Evolutionary conservation across 2,329 filamentous ascomycete genomes (phyloP), one percentile per base, ranked within the genome.

Genomic region (Monosporascus ibericus): DNA sequence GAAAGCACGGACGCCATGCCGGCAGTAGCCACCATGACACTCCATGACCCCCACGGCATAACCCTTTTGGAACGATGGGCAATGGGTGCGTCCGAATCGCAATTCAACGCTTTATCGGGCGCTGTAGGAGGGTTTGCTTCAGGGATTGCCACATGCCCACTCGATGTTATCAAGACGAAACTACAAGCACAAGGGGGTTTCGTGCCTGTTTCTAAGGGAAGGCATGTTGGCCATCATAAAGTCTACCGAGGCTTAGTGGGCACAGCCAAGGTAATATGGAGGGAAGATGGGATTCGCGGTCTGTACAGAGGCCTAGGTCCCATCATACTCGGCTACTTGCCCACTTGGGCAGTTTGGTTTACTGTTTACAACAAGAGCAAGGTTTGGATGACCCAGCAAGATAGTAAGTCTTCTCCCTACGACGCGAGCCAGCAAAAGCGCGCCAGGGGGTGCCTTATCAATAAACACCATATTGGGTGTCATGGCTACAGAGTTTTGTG

Each of bases 151-250:
- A 97, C 92, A 50, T 99, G 94, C 69, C 94, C 94, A 42, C 85
- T 99, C 61, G 94, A 99, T 76, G 94, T 99, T 57, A 97, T 99
- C 72, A 99, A 99, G 76, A 99, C 94, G 44, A 97, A 96, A 72
- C 74, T 99, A 55, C 94, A 99, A 70, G 92, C 92, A 17, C 94
- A 97, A 69, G 92, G 92, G 58, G 89, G 90, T 20, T 95, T 95
- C 70, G 61, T 70, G 60, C 79, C 73, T 59, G 71, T 70, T 65
- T 78, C 73, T 62, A 74, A 75, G 58, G 76, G 71, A 55, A 69
- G 68, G 50, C 75, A 75, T 67, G 75, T 73, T 27, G 75, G 74
- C 27, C 77, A 79, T 54, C 71, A 74, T 22, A 76, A 74, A 77
- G 74, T 94, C 48, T 99, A 99, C 69, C 85, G 87, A 57, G 94